Base-by-base conservation (phyloP, 257 asterid species). In the Primulina eburnea region DNA sequence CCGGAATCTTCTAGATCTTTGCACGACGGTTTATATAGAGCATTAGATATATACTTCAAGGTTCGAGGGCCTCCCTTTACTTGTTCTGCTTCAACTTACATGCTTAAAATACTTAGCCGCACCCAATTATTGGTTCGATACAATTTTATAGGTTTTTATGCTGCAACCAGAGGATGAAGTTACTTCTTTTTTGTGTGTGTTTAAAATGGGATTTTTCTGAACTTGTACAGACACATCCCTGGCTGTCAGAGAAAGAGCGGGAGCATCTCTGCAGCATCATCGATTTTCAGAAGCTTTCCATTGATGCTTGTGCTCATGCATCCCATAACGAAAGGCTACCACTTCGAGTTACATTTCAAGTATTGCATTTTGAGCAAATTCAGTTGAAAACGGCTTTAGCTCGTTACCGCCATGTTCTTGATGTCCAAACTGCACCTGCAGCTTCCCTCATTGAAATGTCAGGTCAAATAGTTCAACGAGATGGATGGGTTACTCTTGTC, bases 221-320 rank as follows among this genome's bases (percentile, higher is more conserved):
- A 69, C 50, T 38, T 62, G 58, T 77, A 74, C 85, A 94, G 99
- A 91, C 90, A n/a, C 99, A 89, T 78, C 86, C 88, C 4, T 91
- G 92, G 98, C 93, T 91, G 43, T 68, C 92, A 1, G 89, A 85
- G 21, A 84, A 76, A 73, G 99, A 91, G 64, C 84, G 85, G 73
- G 98, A 89, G 85, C 84, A 77, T 43, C 88, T 94, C 5, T 94
- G 99, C 90, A 83, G 72, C 78, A 74, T 86, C 12, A 87, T 94
- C 0, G 87, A 94, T 82, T 89, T 88, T 77, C 92, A 81, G 87
- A 91, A 91, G 82, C 97, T 94, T 64, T 94, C 99, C 0, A 80
- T 94, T 10, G 99, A 94, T 79, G 98, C 98, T 12, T 91, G 95
- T 61, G 89, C 97, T 24, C 97, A 94, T 74, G 99, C 99, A 64